Evolutionary conservation across 192 early-diverging fungal species (phyloP).

Genomic region (Entomortierella lignicola): DNA sequence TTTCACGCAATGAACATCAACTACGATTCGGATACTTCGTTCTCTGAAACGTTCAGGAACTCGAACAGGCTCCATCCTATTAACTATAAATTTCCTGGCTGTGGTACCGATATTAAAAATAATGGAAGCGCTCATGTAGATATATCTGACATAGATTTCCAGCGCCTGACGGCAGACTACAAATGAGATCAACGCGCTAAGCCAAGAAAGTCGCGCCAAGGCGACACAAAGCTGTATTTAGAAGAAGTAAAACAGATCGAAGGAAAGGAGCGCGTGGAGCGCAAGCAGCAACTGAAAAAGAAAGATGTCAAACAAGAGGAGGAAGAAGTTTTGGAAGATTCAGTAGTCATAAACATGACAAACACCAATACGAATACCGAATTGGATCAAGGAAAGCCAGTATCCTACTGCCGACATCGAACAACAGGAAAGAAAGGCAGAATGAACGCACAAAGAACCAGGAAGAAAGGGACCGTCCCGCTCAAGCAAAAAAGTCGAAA

Average conservation of each 20-base stretch:
- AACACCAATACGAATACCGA: not conserved
- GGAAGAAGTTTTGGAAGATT: not conserved
- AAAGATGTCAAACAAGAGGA: not conserved
- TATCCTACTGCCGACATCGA: not conserved
- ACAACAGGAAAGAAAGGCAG: not conserved
- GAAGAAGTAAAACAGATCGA: not conserved
- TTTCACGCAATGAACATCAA: not conserved
- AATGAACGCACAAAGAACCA: not conserved
- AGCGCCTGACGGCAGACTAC: not conserved
- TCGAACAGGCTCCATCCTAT: not conserved
- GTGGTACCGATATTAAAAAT: not conserved
- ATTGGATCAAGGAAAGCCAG: not conserved
- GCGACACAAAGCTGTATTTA: not conserved
- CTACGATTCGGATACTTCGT: not conserved
- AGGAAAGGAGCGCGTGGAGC: not conserved
- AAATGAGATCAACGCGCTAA: not conserved
- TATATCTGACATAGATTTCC: too few relatives aligned
- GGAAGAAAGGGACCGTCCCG: not conserved
- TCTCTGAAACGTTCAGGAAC: constrained; percentile 5
- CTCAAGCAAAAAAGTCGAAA: not conserved
- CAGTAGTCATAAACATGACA: not conserved
- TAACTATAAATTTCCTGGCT: too few relatives aligned
- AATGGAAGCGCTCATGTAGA: not conserved
- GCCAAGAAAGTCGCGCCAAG: not conserved
- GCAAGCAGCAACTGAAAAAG: not conserved